Conservation (phyloP, 2,329 filamentous ascomycete genomes). For the Cordyceps militaris region DNA sequence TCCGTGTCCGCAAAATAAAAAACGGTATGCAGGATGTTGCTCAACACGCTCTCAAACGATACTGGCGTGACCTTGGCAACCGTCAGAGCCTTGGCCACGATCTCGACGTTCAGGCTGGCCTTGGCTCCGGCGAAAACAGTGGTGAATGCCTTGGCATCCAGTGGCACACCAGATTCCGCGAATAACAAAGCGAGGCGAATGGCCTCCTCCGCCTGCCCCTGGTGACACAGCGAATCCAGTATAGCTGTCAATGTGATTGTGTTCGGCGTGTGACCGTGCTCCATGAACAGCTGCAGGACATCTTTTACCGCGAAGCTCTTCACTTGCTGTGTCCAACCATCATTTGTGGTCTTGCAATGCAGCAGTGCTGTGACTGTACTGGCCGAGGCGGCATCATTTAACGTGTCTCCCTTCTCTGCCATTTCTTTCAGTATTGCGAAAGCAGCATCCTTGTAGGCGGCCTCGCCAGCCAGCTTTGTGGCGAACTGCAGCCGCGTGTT, state of each 20-base stretch:
- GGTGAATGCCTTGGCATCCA: slow-evolving; percentile 61
- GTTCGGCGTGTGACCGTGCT: slow-evolving; percentile 57
- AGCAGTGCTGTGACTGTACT: slow-evolving; percentile 56
- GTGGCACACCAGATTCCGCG: slow-evolving; percentile 41
- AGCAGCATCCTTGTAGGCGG: slow-evolving; percentile 34
- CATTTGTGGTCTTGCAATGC: slow-evolving; percentile 22
- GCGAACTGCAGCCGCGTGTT: slow-evolving; percentile 44
- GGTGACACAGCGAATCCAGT: slow-evolving; percentile 63
- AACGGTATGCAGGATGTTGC: slow-evolving; percentile 41
- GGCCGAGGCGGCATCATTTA: slow-evolving; percentile 40
- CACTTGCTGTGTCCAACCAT: slow-evolving; percentile 17
- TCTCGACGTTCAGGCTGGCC: slow-evolving; percentile 41
- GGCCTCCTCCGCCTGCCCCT: slow-evolving; percentile 29
- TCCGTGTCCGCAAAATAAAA: slow-evolving; percentile 39
- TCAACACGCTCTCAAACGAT: slow-evolving; percentile 28
- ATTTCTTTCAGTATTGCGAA: slow-evolving; percentile 33
- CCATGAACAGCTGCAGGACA: slow-evolving; percentile 39
- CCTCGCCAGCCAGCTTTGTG: slow-evolving; percentile 34
- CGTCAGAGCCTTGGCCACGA: slow-evolving; percentile 36
- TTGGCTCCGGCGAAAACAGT: slow-evolving; percentile 68
- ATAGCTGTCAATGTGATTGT: slow-evolving; percentile 57
- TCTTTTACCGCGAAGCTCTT: slow-evolving; percentile 24
- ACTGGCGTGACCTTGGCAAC: slow-evolving; percentile 43
- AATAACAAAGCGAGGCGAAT: slow-evolving; percentile 28
- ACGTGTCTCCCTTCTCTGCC: slow-evolving; percentile 33